These are phyloP conservation scores for Knoxia roxburghii DNA, from an alignment of 257 asterid genomes.

Conservation along the genomic window DNA sequence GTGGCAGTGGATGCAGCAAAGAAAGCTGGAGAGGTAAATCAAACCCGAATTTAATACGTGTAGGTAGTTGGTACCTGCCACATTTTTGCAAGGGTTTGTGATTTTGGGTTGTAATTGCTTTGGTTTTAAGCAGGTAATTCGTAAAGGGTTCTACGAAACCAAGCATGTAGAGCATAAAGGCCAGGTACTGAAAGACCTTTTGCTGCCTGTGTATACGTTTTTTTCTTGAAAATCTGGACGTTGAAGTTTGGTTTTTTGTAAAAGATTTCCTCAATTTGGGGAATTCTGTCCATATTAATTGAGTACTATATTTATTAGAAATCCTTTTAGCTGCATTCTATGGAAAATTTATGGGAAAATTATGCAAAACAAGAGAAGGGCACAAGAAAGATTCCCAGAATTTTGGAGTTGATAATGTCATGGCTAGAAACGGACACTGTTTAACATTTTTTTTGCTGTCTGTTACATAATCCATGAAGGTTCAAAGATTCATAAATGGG, in stretches of 20 bases:
- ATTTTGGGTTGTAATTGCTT: background rate
- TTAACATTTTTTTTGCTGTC: no score
- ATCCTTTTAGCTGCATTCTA: background rate
- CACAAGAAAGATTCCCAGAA: background rate
- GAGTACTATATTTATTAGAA: background rate
- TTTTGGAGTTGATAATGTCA: background rate
- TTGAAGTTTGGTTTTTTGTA: background rate
- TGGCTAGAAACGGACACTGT: background rate
- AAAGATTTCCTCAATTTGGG: background rate
- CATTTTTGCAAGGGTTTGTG: constrained; percentile 11
- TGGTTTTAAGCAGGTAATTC: constrained; percentile 50
- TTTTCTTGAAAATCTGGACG: background rate
- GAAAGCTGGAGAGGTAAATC: constrained; percentile 64
- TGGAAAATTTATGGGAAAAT: background rate
- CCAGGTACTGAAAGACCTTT: constrained; percentile 30
- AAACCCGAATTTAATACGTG: background rate
- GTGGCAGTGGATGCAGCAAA: constrained; percentile 66
- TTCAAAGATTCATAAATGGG: background rate
- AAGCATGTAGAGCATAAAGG: constrained; percentile 86
- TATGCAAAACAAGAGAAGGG: background rate
- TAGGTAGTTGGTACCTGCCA: background rate
- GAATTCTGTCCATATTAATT: background rate
- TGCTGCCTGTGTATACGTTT: background rate
- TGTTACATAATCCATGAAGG: no score
- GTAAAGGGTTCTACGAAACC: constrained; percentile 53